Percentiles rank a stretch among this genome's conserved stretches.
Evolutionary conservation across 495 filamentous ascomycete genomes (phyloP).

Genomic region (Penicillium manginii): DNA sequence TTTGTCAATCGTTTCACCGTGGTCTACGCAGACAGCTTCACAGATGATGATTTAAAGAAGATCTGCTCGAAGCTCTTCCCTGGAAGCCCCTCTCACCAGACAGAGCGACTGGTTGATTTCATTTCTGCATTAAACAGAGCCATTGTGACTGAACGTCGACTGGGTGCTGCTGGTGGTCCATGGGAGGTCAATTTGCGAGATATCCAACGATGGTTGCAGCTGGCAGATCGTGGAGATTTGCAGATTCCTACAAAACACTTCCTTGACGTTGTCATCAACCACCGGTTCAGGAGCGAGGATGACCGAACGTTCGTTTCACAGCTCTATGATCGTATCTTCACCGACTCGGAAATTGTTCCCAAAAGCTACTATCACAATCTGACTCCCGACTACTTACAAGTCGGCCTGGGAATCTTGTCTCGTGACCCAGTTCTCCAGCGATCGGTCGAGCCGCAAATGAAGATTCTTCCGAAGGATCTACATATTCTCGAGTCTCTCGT

Average conservation of each 20-base stretch:
- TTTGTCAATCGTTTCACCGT: conserved; percentile 99
- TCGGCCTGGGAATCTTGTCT: conserved; percentile 73
- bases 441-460: conserved; percentile 56
- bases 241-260: conserved; percentile 68
- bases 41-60: conserved; percentile 72
- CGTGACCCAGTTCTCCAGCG: conserved; percentile 62
- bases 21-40: conserved; percentile 91
- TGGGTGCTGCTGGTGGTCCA: conserved; percentile 82
- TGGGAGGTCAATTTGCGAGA: conserved; percentile 99
- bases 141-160: conserved; percentile 63
- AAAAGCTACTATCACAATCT: conserved; percentile 66
- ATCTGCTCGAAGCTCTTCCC: conserved; percentile 83
- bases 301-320: conserved; percentile 67
- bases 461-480: conserved; percentile 60
- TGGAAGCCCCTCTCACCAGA: conserved; percentile 53
- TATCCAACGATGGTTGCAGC: conserved; percentile 82
- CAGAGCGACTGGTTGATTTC: conserved; percentile 72
- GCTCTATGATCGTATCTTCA: conserved; percentile 64
- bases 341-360: conserved; percentile 31
- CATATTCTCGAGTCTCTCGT: conserved; percentile 81
- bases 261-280: conserved; percentile 80
- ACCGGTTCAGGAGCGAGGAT: conserved; percentile 75
- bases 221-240: conserved; percentile 57
- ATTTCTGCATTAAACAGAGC: conserved; percentile 75
- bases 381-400: conserved; percentile 69